Conservation (phyloP, 2,329 filamentous ascomycete species). For the Botrytis galanthina region DNA sequence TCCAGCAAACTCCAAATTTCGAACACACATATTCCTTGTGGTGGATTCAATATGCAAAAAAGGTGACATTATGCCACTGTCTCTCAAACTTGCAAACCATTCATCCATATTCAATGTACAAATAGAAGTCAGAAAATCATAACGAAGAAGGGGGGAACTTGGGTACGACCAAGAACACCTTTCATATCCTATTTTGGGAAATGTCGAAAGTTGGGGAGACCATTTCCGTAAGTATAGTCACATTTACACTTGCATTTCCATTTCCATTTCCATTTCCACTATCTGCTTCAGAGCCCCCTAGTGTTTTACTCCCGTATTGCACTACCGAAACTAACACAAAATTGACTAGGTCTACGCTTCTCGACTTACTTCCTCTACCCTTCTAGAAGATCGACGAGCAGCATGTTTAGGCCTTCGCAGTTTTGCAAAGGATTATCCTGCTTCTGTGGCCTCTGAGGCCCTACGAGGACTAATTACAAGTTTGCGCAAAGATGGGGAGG, state of each 20-base stretch:
- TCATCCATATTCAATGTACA: slow-evolving; percentile 4
- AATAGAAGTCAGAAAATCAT: slow-evolving; percentile 7
- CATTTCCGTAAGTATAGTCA: slow-evolving; percentile 13
- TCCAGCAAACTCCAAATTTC: background rate
- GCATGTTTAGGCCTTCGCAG: slow-evolving; percentile 90
- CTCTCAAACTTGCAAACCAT: slow-evolving; percentile 1
- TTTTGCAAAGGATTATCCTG: slow-evolving; percentile 95
- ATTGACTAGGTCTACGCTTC: slow-evolving; percentile 47
- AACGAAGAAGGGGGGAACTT: slow-evolving; percentile 10
- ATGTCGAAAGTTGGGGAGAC: slow-evolving; percentile 23
- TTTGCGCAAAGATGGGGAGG: slow-evolving; percentile 82
- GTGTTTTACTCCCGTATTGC: background rate
- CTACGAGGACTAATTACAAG: slow-evolving; percentile 83
- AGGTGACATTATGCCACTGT: slow-evolving; percentile 14
- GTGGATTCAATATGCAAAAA: background rate
- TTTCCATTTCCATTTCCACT: background rate
- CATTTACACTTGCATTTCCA: background rate
- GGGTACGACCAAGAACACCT: slow-evolving; percentile 14
- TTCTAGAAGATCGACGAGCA: slow-evolving; percentile 90
- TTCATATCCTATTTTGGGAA: slow-evolving; percentile 17
- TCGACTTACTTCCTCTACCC: slow-evolving; percentile 81
- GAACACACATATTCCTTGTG: background rate
- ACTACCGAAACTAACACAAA: background rate
- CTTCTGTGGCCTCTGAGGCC: slow-evolving; percentile 92
- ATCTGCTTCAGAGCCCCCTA: background rate